Evolutionary conservation across 1,139 yeast genomes (phyloP).

Genomic region (Geotrichum macrosporum): DNA sequence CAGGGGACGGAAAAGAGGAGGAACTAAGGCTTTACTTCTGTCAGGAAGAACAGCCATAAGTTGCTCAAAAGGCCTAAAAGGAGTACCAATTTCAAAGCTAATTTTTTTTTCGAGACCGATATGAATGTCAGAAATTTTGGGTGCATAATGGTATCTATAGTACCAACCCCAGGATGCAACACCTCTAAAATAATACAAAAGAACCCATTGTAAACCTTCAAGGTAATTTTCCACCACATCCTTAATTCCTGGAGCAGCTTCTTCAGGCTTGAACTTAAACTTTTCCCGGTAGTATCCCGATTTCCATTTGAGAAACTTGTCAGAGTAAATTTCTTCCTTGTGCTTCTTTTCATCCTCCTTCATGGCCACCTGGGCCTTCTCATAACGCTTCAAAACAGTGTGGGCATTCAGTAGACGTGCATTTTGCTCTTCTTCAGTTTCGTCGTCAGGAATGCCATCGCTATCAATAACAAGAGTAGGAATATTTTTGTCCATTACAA

Average conservation of each 20-base stretch:
- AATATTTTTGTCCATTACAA: constrained; percentile 26
- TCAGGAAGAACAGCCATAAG: constrained; percentile 98
- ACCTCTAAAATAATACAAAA: constrained; percentile 83
- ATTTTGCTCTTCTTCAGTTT: constrained; percentile 53
- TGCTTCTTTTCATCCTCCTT: constrained; percentile 60
- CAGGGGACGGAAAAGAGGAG: constrained; percentile 67
- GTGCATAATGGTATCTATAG: constrained; percentile 82
- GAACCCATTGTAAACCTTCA: constrained; percentile 95
- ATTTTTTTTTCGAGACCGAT: constrained; percentile 62
- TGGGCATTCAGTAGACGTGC: constrained; percentile 31
- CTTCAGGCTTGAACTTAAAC: constrained; percentile 56
- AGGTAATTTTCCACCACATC: constrained; percentile 75
- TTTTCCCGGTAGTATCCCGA: constrained; percentile 75
- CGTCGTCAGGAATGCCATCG: constrained; percentile 65
- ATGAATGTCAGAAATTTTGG: constrained; percentile 80
- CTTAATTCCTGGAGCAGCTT: constrained; percentile 46
- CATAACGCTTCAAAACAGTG: constrained; percentile 51
- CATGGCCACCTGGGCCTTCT: constrained; percentile 57
- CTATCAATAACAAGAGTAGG: constrained; percentile 47
- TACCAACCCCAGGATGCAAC: constrained; percentile 96
- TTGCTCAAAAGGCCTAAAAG: constrained; percentile 92
- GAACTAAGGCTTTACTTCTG: constrained; percentile 77
- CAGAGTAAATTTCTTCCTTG: constrained; percentile 62
- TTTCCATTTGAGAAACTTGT: constrained; percentile 78
- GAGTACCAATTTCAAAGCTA: constrained; percentile 63